Percentiles rank a stretch among this genome's conserved stretches.
These are phyloP conservation scores for Diaporthe caulivora DNA, from an alignment of 2,329 filamentous ascomycete genomes.

Conservation along the genomic window DNA sequence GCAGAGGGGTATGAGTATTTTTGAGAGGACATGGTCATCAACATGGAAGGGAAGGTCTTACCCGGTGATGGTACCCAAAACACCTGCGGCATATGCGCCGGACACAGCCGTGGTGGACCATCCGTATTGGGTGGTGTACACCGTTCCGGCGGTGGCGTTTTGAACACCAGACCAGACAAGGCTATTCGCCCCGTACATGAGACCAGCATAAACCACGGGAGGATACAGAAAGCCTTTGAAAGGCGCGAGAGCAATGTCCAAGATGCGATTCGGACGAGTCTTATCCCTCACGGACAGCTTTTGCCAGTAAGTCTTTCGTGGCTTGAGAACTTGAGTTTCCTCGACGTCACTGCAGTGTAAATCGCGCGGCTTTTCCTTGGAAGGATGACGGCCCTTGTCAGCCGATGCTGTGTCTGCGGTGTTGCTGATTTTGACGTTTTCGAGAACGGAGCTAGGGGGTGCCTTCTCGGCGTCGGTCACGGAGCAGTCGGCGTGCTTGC, in stretches of 20 bases:
- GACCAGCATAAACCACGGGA: constrained; percentile 48
- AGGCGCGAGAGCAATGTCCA: constrained; percentile 51
- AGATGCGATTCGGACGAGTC: constrained; percentile 52
- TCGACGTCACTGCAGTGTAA: not conserved
- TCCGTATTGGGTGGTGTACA: constrained; percentile 49
- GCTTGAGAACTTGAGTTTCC: constrained; percentile 40
- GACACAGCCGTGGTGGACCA: constrained; percentile 47
- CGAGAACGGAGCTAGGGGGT: not conserved
- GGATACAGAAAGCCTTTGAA: constrained; percentile 48
- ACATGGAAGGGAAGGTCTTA: not conserved
- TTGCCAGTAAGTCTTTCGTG: constrained; percentile 52
- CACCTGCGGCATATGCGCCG: constrained; percentile 46
- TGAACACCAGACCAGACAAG: constrained; percentile 49
- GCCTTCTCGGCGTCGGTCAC: not conserved
- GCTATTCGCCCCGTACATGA: constrained; percentile 50
- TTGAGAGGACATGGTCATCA: constrained; percentile 22
- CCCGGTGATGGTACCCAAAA: constrained; percentile 39
- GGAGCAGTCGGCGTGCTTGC: not conserved
- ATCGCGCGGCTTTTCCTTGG: not conserved
- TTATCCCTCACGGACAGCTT: constrained; percentile 51
- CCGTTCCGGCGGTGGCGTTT: constrained; percentile 48
- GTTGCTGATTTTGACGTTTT: not conserved
- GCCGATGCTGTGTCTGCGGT: not conserved
- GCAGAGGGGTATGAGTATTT: constrained; percentile 39
- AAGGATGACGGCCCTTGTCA: not conserved